Base-by-base conservation (phyloP, 2,329 filamentous ascomycete species). In the Colletotrichum zoysiae region DNA sequence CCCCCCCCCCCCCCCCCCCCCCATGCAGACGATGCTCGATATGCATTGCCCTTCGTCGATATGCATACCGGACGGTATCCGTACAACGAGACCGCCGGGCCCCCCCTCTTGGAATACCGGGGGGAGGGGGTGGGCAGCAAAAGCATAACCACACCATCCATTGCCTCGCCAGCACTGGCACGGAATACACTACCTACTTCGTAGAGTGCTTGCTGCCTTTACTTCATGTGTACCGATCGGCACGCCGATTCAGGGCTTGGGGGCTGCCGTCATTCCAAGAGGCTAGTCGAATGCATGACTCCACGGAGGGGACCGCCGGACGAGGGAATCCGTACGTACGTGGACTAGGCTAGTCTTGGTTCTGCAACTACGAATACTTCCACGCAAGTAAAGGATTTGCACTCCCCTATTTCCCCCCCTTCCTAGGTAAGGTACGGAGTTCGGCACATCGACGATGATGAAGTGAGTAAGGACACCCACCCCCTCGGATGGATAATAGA, bases 191-290 rank as follows among this genome's bases (percentile, higher is more conserved):
- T 20, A 30, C n/a, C n/a, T n/a, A n/a, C n/a, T 2, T 30, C 2
- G 26, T 30, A 20, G 42, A 20, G 1, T 18, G 42, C 42, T 20
- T n/a, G 16, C 26, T 48, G 35, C 26, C 59, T 51, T 30, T 42
- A 12, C 33, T n/a, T 40, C 20, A 35, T 51, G 11, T 6, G 20
- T 20, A 62, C 44, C 33, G 60, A 62, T 62, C 59, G 59, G 59
- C 59, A 62, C 16, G 42, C 23, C 59, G 30, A 33, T 38, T 33
- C 50, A 46, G 59, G 44, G n/a, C 59, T 33, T 33, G 48, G 51
- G 30, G 33, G 9, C n/a, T 16, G 53, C 48, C 14, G 48, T 63
- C 60, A 53, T 35, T 42, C 46, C 60, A 46, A 61, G 18, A 35
- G 12, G 58, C 42, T n/a, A 26, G 30, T 9, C 6, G 3, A 1